Base-by-base conservation (phyloP, 2,329 filamentous ascomycete species). In the Pseudogymnoascus pannorum region DNA sequence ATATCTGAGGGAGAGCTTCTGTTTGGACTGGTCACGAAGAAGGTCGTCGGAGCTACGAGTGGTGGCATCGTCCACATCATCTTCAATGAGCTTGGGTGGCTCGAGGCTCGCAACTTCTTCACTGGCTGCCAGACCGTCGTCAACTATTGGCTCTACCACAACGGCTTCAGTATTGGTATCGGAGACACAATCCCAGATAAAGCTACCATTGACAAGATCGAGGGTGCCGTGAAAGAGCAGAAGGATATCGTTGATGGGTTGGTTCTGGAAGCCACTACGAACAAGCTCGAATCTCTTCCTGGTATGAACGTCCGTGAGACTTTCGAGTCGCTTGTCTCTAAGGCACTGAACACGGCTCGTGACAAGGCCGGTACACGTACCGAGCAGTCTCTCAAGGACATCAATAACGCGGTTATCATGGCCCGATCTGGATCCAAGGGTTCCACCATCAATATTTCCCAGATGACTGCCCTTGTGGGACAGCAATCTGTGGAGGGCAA, bases 231-330 rank as follows among this genome's bases (percentile, higher is more conserved):
- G 66, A 83, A 88, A 24, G 81, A 83, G 40, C 86, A 95, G 70
- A 99, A 99, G 79, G 79, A 80, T 0, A 86, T 92, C 67, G 92
- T 99, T 61, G 85, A 86, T 44, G 77, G 81, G 2, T 83, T 96
- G 62, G 94, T 92, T 8, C 80, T 81, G 5, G 79, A 84, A 71
- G 95, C 95, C 1, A 95, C 92, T 3, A 85, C 86, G 58, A 96
- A 97, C 73, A 81, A 87, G 68, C 85, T 99, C 54, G 94, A 99
- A 74, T 85, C 92, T n/a, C 78, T 94, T 60, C 94, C 94, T 44
- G 94, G 94, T 83, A 97, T 99, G 92, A 99, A 95, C 67, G 89
- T 99, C 63, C 89, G 95, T 79, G 92, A 96, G 72, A 97, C 94
- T 0, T 99, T 99, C 72, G 94, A 99, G 77, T 95, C 89, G 78